Evolutionary conservation across 805 yeast genomes (phyloP), one percentile per base, ranked within the genome.

Genomic region (Lipomyces mesembrius): DNA sequence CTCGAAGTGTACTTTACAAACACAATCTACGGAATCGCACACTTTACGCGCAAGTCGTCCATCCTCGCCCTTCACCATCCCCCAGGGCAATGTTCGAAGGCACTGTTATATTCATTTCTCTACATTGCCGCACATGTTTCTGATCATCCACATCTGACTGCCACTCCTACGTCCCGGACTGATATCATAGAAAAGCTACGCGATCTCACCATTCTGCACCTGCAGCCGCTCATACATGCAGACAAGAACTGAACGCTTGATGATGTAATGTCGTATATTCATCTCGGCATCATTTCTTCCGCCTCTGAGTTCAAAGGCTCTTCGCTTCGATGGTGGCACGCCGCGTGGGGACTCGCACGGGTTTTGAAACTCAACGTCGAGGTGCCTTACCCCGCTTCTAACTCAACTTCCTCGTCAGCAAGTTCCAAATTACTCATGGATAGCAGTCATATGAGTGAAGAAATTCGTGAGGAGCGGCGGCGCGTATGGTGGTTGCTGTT

Each of bases 401-500:
- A 11, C 14, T 12, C 60, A n/a, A 20, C n/a, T 27, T 14, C 34
- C 11, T 20, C 60, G 14, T 58, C 60, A 12, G n/a, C 53, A 22
- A 49, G 53, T 49, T 49, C 20, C 27, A 22, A 49, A 49, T 22
- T 49, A 49, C 27, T 22, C 27, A 14, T 22, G 27, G 27, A 11
- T 14, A 49, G 27, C 53, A 20, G 17, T 17, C 5, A 57, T n/a
- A 32, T 67, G 22, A 29, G 69, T 6, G 72, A 78, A 57, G 81
- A 78, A 59, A 35, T 64, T 1, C 73, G 77, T 35, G 83, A 81
- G 61, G 83, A 81, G 63, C 73, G 76, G 60, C 72, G 82, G 29
- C 74, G 83, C 27, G 74, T 77, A 1, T 81, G 82, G 82, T 80
- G 83, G 82, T 75, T 78, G 8, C 68, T 81, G 2, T 81, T 79